A percentile compares a stretch with the other conserved stretches of the same genome.
Evolutionary conservation across 352 stramenopile species (phyloP).

Genomic region (Phytopythium oedochilum): DNA sequence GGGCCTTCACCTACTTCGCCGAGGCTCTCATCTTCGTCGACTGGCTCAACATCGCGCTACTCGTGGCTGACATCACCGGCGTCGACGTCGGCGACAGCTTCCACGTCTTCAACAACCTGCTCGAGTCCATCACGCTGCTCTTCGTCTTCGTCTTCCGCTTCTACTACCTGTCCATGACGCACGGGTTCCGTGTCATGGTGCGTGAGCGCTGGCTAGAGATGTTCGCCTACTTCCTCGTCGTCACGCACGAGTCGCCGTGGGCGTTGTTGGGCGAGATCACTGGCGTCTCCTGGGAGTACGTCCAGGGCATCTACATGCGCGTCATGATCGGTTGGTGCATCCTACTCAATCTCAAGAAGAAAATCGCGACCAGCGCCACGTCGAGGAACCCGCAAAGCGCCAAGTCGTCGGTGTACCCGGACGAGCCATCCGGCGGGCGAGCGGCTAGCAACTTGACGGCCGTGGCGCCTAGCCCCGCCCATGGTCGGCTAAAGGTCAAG

Average conservation of each 20-base stretch:
- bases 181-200: conserved; percentile 5
- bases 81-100: conserved; percentile 6
- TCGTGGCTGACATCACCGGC: neutral
- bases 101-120: conserved; percentile 7
- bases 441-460: neutral
- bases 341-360: conserved; percentile 11
- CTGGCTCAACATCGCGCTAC: no score
- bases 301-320: conserved; percentile 12
- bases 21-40: conserved; percentile 5
- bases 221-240: conserved; percentile 9
- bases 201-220: conserved; percentile 10
- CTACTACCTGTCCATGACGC: conserved; percentile 13
- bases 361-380: conserved; percentile 3
- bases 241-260: conserved; percentile 11
- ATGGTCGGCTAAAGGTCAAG: neutral
- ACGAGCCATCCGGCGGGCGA: neutral
- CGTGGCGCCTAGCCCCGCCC: neutral
- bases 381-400: neutral
- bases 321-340: conserved; percentile 10
- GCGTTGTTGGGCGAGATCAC: conserved; percentile 7
- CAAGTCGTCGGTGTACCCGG: neutral
- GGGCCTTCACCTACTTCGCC: no score
- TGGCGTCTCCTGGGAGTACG: conserved; percentile 13
- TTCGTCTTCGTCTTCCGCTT: conserved; percentile 17
- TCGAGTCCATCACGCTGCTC: conserved; percentile 10